phyloP scores from a whole-genome alignment of 768 basidiomycete genomes.

The Leucogyrophana mollusca region DNA sequence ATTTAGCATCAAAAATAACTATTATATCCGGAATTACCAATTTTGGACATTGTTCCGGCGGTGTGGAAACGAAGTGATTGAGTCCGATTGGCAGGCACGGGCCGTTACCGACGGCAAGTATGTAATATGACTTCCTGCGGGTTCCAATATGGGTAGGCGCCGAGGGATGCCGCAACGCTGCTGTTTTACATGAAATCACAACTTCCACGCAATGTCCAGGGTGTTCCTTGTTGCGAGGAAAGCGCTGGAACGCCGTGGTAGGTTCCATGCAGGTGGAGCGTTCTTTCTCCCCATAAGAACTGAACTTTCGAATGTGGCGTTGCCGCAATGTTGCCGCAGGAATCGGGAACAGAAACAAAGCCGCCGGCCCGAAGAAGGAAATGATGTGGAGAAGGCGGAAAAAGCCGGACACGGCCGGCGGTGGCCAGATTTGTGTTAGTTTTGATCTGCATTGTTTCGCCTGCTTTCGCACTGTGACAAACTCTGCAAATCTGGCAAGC shows the following conservation, averaged over 20 bases:
- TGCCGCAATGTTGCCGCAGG: conserved; percentile 7
- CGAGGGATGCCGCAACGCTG: not conserved
- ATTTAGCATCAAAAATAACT: not conserved
- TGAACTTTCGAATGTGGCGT: not conserved
- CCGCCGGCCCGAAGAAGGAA: conserved; percentile 32
- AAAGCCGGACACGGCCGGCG: conserved; percentile 25
- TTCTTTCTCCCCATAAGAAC: not conserved
- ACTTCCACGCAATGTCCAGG: not conserved
- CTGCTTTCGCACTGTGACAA: no score
- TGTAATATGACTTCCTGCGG: conserved; percentile 5
- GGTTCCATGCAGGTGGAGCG: no score
- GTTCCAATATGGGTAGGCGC: conserved; percentile 1
- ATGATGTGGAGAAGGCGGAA: conserved; percentile 11
- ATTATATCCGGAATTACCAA: not conserved
- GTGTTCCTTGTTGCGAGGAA: not conserved
- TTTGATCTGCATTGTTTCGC: no score
- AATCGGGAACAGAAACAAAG: conserved; percentile 25
- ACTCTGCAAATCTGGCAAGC: no score
- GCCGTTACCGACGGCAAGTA: conserved; percentile 25
- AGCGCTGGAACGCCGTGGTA: not conserved
- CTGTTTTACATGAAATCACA: not conserved
- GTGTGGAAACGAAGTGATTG: conserved; percentile 9
- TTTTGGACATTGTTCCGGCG: conserved; percentile 15
- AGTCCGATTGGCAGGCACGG: conserved; percentile 8
- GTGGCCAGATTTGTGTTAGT: conserved; percentile 4